These are phyloP conservation scores for Claviceps citrina DNA, from an alignment of 2,329 filamentous ascomycete genomes.

Conservation along the genomic window DNA sequence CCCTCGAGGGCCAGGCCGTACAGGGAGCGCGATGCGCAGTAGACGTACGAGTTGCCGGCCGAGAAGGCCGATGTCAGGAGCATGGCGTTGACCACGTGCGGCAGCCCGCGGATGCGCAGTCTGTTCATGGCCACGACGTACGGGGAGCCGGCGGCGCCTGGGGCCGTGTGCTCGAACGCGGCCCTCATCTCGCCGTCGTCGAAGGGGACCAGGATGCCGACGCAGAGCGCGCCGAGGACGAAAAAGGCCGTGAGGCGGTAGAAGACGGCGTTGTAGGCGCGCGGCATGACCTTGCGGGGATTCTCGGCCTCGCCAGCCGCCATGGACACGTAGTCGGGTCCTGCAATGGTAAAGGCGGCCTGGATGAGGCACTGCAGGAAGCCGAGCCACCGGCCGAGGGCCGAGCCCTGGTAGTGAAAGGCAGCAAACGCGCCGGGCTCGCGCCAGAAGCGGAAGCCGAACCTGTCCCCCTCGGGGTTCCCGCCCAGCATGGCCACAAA, in stretches of 20 bases:
- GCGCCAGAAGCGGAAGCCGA: constrained; percentile 55
- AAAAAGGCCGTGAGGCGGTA: constrained; percentile 65
- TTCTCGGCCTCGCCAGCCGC: constrained; percentile 60
- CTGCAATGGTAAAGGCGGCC: constrained; percentile 52
- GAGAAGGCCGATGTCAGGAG: constrained; percentile 52
- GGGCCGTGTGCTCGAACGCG: constrained; percentile 41
- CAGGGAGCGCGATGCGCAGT: constrained; percentile 52
- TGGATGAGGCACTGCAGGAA: constrained; percentile 63
- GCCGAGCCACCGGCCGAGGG: constrained; percentile 57
- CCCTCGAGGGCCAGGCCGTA: constrained; percentile 55
- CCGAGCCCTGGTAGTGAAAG: constrained; percentile 45
- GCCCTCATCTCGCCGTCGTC: constrained; percentile 45
- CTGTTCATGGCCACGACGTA: constrained; percentile 55
- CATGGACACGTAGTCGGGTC: constrained; percentile 52
- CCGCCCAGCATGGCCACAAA: constrained; percentile 74
- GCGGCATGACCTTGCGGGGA: constrained; percentile 52
- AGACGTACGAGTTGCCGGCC: constrained; percentile 49
- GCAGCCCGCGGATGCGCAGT: constrained; percentile 45
- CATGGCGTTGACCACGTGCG: constrained; percentile 59
- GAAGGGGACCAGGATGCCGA: constrained; percentile 57
- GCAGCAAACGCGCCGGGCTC: constrained; percentile 56
- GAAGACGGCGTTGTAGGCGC: constrained; percentile 64
- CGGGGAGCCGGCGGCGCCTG: constrained; percentile 54
- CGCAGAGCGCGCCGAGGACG: constrained; percentile 54
- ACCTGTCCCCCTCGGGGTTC: constrained; percentile 55